Base-by-base conservation (phyloP, 2,329 filamentous ascomycete genomes). In the Penicillium sp. region DNA sequence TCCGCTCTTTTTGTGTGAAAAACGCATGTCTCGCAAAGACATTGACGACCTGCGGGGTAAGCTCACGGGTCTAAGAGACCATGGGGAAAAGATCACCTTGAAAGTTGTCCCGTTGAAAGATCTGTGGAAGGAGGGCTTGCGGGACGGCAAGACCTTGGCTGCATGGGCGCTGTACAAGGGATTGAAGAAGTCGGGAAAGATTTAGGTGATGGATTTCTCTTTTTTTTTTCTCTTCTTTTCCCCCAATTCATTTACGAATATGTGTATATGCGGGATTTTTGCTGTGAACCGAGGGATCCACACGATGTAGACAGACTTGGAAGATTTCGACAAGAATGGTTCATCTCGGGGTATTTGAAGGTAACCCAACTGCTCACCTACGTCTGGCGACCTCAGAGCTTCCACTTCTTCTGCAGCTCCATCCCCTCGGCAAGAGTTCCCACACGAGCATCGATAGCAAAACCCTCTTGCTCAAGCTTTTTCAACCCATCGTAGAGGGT, bases 391-490 rank as follows among this genome's bases (percentile, higher is more conserved):
- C 8, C 25, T 50, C 29, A 55, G 35, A 54, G 33, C 42, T 48
- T 49, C 49, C 46, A 50, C 53, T 66, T 68, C 71, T 82, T 85
- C 18, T 84, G 84, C 53, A 88, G 70, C 62, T 90, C 82, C 50
- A 91, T 83, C 0, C 87, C 87, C 66, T 91, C 86, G 0, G 87
- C 88, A 39, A 91, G 69, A 4, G 85, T 88, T 1, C 84, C 87
- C 2, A 91, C 83, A 35, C 87, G 76, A 5, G 86, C 86, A 67
- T 93, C 88, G 56, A 93, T 87, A 1, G 85, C 87, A 66, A 80
- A 90, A 0, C 88, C 88, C 54, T 88, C 73, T 2, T 72, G 71
- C 62, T 90, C 86, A 1, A 90, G 73, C 54, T 67, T 77, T 64
- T 81, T 81, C 62, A 83, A 83, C 62, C 85, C 82, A 0, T 76